These are phyloP conservation scores for Gnaphalium uliginosum DNA, from an alignment of 129 eudicot species.

Conservation along the genomic window DNA sequence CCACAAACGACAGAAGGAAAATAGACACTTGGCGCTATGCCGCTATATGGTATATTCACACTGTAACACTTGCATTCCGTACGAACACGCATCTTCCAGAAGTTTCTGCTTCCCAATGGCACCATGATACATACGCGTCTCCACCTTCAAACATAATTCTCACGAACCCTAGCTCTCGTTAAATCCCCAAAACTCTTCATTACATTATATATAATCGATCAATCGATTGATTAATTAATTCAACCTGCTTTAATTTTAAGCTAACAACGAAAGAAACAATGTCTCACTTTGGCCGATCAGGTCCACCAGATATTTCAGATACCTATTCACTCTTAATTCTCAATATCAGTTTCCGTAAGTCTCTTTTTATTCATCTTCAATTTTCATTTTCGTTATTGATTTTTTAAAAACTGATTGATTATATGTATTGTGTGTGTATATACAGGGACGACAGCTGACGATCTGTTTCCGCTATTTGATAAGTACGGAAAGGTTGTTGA, in stretches of 20 bases:
- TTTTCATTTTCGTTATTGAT: neutral
- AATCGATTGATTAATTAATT: neutral
- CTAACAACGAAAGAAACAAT: constrained; percentile 15
- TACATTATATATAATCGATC: too few species aligned
- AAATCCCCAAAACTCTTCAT: neutral
- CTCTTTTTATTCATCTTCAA: neutral
- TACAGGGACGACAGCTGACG: constrained; percentile 65
- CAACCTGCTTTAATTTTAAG: neutral
- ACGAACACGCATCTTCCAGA: constrained; percentile 5
- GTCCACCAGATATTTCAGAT: constrained; percentile 66
- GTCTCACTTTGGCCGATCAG: constrained; percentile 74
- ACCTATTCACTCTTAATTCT: constrained; percentile 71
- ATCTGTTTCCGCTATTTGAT: constrained; percentile 70
- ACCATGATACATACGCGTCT: neutral
- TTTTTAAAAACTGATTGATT: neutral
- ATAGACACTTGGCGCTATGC: constrained; percentile 17
- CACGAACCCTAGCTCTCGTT: constrained; percentile 24
- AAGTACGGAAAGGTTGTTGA: constrained; percentile 82
- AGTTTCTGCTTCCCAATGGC: constrained; percentile 16
- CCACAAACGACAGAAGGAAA: too few species aligned
- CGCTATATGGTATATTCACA: too few species aligned
- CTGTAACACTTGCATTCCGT: neutral
- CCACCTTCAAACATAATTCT: neutral
- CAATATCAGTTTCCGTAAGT: constrained; percentile 63
- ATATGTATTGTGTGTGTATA: neutral